Evolutionary conservation across 139 green algal genomes (phyloP), one percentile per base, ranked within the genome.

Genomic region (Pseudopediastrum boryanum): DNA sequence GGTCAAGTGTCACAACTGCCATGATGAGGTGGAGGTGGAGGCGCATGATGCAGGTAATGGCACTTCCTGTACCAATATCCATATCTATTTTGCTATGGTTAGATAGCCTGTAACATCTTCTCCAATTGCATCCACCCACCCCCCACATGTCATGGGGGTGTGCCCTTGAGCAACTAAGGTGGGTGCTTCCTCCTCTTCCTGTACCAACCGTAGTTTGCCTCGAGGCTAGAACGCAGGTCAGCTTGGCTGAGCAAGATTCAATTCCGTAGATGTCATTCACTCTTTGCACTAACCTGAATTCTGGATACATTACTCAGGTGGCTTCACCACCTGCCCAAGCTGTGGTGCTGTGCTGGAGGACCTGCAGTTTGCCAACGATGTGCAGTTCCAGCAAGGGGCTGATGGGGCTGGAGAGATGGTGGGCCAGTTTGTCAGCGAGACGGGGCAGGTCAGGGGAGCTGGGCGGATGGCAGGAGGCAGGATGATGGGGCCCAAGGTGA

Each of bases 261-360:
- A 6, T 8, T 38, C 33, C n/a, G 54, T 64, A 27, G 31, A 38
- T 13, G 31, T 25, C 54, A 25, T 25, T 6, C 54, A 64, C n/a
- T 64, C n/a, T 27, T 7, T 38, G 54, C n/a, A 64, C 33, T 87
- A 94, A 0, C 88, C 90, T 72, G 86, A 95, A 35, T 43, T 85
- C 31, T 91, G 96, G 54, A 66, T 84, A 1, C 92, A 98, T 69
- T 89, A 95, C 9, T 65, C 88, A 0, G 90, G 89, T 27, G 95
- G 93, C 25, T 95, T 97, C 85, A 93, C 86, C 10, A 94, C 88
- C 85, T 99, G 95, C 87, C 88, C 88, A 8, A 43, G 83, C 38
- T 99, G 95, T 79, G 95, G 95, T 4, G 86, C 85, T 10, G 93
- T 99, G 67, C 85, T 98, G 31, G 94, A 98, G 46, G 94, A 98